A percentile compares a stretch with the other conserved stretches of the same genome.
Conservation (phyloP, 257 asterid species). For the Misopates orontium region DNA sequence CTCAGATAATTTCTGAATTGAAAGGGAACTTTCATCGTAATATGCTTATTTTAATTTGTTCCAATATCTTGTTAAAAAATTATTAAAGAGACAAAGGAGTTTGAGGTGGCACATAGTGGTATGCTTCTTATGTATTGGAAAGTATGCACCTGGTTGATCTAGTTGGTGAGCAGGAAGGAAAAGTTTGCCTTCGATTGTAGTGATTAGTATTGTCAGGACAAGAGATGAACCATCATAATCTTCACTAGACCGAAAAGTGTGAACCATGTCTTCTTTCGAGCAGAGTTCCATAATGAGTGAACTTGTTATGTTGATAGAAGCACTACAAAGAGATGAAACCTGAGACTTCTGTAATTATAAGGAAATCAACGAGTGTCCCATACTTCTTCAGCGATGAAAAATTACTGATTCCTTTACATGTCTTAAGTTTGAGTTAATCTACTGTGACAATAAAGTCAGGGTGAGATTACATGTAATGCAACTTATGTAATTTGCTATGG, state of each 20-base stretch:
- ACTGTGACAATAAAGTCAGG: not conserved
- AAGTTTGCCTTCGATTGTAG: not conserved
- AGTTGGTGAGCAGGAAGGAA: not conserved
- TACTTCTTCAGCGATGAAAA: no score
- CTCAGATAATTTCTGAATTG: not conserved
- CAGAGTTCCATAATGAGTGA: not conserved
- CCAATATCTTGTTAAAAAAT: not conserved
- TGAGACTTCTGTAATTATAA: not conserved
- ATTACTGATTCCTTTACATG: not conserved
- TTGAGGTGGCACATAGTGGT: conserved; percentile 9
- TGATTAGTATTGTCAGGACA: not conserved
- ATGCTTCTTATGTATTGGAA: not conserved
- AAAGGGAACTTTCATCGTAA: conserved; percentile 7
- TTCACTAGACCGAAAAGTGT: conserved; percentile 1
- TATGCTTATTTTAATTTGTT: not conserved
- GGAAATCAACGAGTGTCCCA: no score
- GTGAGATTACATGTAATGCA: no score
- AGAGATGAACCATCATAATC: conserved; percentile 12
- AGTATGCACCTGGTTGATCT: not conserved
- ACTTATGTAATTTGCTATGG: no score
- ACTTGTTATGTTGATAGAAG: not conserved
- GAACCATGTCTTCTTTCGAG: not conserved
- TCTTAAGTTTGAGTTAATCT: not conserved
- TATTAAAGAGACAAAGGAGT: conserved; percentile 3
- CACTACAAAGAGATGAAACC: conserved; percentile 10